A percentile compares a stretch with the other conserved stretches of the same genome.
Conservation (phyloP, 2,329 filamentous ascomycete species). For the Aplosporella prunicola region DNA sequence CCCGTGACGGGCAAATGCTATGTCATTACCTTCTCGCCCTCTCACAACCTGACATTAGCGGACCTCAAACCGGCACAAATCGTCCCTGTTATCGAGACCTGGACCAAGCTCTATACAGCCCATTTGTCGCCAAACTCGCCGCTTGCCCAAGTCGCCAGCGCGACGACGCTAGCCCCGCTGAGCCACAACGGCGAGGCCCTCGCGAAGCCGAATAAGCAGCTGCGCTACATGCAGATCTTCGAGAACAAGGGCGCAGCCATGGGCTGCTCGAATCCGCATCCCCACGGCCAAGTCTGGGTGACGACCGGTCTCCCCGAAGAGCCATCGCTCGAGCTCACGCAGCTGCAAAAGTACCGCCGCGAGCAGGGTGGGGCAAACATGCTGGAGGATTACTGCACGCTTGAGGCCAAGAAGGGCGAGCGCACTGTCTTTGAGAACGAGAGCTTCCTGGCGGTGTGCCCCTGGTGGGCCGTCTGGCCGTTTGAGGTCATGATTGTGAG, state of each 20-base stretch:
- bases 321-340: conserved; percentile 65
- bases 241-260: conserved; percentile 98
- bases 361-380: conserved; percentile 67
- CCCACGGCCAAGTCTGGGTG: conserved; percentile 94
- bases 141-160: conserved; percentile 40
- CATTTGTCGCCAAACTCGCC: conserved; percentile 67
- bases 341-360: conserved; percentile 67
- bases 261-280: conserved; percentile 98
- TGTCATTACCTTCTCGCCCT: conserved; percentile 86
- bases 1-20: conserved; percentile 93
- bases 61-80: conserved; percentile 74
- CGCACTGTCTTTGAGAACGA: conserved; percentile 83
- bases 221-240: conserved; percentile 98
- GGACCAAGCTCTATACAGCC: conserved; percentile 80
- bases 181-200: conserved; percentile 31
- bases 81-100: conserved; percentile 73
- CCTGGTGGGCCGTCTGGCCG: conserved; percentile 97
- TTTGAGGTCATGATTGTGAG: conserved; percentile 89
- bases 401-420: conserved; percentile 75
- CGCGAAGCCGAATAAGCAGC: conserved; percentile 58
- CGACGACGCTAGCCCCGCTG: conserved; percentile 39
- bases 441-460: conserved; percentile 76
- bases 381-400: conserved; percentile 73
- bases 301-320: conserved; percentile 88
- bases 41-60: conserved; percentile 84